Percentiles rank a stretch among this genome's conserved stretches.
Evolutionary conservation across 192 early-diverging fungal species (phyloP).

Genomic region (Powellomyces hirtus): DNA sequence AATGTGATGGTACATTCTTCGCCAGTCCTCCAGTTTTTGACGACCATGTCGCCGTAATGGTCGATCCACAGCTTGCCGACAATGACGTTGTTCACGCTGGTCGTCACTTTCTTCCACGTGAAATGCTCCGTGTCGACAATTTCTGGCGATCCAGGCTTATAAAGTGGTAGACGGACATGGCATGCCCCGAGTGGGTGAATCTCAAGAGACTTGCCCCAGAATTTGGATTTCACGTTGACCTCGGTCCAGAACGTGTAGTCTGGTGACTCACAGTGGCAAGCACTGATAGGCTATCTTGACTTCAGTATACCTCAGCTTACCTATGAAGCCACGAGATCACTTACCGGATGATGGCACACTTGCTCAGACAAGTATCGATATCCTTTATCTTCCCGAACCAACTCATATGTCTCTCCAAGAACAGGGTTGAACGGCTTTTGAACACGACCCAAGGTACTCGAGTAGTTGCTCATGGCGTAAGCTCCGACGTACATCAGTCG

Average conservation of each 20-base stretch:
- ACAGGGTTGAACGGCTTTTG: conserved; percentile 87
- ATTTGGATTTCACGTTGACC: conserved; percentile 81
- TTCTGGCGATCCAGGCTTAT: conserved; percentile 40
- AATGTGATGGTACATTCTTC: conserved; percentile 76
- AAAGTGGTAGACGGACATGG: conserved; percentile 74
- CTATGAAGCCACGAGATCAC: background rate
- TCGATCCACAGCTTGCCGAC: conserved; percentile 82
- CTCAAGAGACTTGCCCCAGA: conserved; percentile 83
- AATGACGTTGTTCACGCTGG: conserved; percentile 83
- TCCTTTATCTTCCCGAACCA: conserved; percentile 72
- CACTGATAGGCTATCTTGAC: conserved; percentile 66
- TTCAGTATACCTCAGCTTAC: background rate
- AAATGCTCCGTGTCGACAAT: conserved; percentile 71
- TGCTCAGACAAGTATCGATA: conserved; percentile 85
- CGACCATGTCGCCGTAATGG: conserved; percentile 81
- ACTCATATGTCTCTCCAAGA: conserved; percentile 88
- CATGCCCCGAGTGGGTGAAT: conserved; percentile 77
- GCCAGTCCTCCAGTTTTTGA: conserved; percentile 79
- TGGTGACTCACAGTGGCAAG: conserved; percentile 80
- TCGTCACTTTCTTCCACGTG: conserved; percentile 78
- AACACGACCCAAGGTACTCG: conserved; percentile 74
- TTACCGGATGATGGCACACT: conserved; percentile 82
- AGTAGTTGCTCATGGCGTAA: conserved; percentile 83
- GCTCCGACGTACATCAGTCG: conserved; percentile 79
- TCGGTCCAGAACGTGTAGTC: conserved; percentile 83